phyloP scores from a whole-genome alignment of 2,329 filamentous ascomycete species.

The Colletotrichum karsti region DNA sequence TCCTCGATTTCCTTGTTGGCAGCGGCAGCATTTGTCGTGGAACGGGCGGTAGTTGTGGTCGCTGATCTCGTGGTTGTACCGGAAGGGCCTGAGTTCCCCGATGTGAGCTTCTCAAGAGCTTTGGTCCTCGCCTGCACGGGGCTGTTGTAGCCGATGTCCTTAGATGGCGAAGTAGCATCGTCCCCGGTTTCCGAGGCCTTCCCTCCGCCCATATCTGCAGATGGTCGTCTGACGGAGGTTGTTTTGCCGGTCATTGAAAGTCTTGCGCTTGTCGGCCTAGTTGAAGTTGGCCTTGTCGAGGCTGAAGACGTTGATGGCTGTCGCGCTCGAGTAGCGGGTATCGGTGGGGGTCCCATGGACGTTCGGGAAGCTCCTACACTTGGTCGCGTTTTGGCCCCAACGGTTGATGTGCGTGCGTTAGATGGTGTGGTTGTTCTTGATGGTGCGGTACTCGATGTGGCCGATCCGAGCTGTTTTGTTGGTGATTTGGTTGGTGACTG shows the following conservation, averaged over 20 bases:
- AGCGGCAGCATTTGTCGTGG: conserved; percentile 54
- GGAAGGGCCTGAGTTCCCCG: conserved; percentile 41
- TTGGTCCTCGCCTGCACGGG: conserved; percentile 60
- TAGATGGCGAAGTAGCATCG: conserved; percentile 53
- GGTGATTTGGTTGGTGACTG: conserved; percentile 83
- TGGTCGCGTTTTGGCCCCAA: conserved; percentile 61
- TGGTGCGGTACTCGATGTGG: conserved; percentile 61
- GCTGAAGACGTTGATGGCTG: conserved; percentile 54
- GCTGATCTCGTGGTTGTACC: conserved; percentile 36
- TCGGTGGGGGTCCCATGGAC: conserved; percentile 74
- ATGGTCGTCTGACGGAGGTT: conserved; percentile 51
- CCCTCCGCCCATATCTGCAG: conserved; percentile 55
- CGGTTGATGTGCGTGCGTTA: conserved; percentile 55
- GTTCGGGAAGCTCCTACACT: conserved; percentile 63
- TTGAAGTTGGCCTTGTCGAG: conserved; percentile 34
- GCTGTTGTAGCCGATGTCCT: conserved; percentile 62
- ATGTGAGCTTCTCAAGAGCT: conserved; percentile 61
- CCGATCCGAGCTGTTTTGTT: conserved; percentile 73
- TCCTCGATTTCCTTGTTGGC: conserved; percentile 80
- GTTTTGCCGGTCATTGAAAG: conserved; percentile 47
- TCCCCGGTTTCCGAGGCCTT: conserved; percentile 47
- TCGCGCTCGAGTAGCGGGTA: conserved; percentile 53
- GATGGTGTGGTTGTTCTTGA: conserved; percentile 74
- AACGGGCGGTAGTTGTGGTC: conserved; percentile 36
- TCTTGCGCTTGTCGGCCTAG: conserved; percentile 51